Evolutionary conservation across 495 filamentous ascomycete genomes (phyloP).

Genomic region (Hypoxylon fragiforme): DNA sequence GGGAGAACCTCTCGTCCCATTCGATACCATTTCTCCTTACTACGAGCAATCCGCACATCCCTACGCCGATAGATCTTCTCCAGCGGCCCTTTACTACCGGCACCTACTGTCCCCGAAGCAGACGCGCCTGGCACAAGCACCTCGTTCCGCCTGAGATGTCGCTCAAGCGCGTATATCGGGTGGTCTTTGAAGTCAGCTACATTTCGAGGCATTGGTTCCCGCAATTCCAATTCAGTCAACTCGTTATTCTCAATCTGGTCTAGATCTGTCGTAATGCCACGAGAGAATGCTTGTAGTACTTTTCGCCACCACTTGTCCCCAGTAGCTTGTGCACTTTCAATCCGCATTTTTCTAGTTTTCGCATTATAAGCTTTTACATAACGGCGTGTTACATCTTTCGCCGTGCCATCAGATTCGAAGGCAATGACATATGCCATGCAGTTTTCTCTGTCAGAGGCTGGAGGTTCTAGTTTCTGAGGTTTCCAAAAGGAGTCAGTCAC

Average conservation of each 20-base stretch:
- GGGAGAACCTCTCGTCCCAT: constrained; percentile 74
- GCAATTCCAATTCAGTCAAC: constrained; percentile 66
- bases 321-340: constrained; percentile 63
- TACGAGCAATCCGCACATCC: constrained; percentile 76
- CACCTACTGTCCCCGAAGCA: constrained; percentile 73
- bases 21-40: constrained; percentile 84
- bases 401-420: constrained; percentile 74
- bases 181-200: constrained; percentile 92
- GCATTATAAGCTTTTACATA: constrained; percentile 83
- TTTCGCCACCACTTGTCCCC: constrained; percentile 76
- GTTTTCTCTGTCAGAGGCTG: constrained; percentile 71
- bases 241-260: constrained; percentile 84
- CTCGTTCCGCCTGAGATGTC: constrained; percentile 84
- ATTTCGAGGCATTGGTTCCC: constrained; percentile 87
- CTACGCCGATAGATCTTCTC: constrained; percentile 74
- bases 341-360: constrained; percentile 76
- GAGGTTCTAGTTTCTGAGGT: constrained; percentile 74
- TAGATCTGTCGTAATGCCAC: constrained; percentile 59
- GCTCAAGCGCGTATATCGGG: constrained; percentile 83
- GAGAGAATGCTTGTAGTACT: constrained; percentile 62
- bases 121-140: constrained; percentile 69
- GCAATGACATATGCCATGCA: constrained; percentile 80
- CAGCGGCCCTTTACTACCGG: constrained; percentile 58
- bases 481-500: constrained; percentile 77
- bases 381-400: constrained; percentile 77